Conservation (phyloP, 208 protist genomes). For the Trypanosoma melophagium region DNA sequence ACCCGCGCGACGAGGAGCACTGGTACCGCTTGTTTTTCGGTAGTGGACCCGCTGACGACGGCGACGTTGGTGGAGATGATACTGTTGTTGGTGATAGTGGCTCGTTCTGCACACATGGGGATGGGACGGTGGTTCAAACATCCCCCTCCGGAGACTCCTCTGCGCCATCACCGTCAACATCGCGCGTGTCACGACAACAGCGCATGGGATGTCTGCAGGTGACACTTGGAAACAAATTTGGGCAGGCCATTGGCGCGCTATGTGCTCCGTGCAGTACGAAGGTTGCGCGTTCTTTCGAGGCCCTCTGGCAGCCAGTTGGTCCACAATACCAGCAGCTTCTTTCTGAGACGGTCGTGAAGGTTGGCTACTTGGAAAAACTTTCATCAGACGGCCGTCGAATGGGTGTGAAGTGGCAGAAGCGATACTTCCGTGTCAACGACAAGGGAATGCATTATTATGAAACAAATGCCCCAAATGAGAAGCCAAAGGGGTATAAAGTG, state of each 20-base stretch:
- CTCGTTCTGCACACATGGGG: not conserved
- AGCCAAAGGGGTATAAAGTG: conserved; percentile 34
- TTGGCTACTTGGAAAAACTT: conserved; percentile 30
- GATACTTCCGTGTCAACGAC: conserved; percentile 34
- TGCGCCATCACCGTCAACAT: too few relatives aligned
- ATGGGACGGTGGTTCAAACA: not conserved
- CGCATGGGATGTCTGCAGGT: not conserved
- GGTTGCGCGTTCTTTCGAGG: conserved; percentile 20
- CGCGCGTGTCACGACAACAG: too few relatives aligned
- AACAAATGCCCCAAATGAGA: conserved; percentile 20
- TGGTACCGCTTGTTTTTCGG: conserved; percentile 26
- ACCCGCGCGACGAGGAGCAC: conserved; percentile 25
- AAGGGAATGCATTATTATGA: conserved; percentile 39
- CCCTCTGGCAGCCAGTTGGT: conserved; percentile 27
- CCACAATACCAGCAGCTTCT: conserved; percentile 24
- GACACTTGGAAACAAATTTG: conserved; percentile 21
- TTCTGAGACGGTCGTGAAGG: conserved; percentile 17
- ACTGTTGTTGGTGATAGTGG: not conserved
- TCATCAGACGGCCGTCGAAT: conserved; percentile 12
- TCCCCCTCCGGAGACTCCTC: not conserved
- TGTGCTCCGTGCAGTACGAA: conserved; percentile 12
- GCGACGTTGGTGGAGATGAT: not conserved
- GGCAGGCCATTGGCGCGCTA: conserved; percentile 19
- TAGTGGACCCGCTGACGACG: not conserved
- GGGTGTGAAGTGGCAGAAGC: conserved; percentile 32